phyloP scores from a whole-genome alignment of 768 basidiomycete species.

The Bullera alba region DNA sequence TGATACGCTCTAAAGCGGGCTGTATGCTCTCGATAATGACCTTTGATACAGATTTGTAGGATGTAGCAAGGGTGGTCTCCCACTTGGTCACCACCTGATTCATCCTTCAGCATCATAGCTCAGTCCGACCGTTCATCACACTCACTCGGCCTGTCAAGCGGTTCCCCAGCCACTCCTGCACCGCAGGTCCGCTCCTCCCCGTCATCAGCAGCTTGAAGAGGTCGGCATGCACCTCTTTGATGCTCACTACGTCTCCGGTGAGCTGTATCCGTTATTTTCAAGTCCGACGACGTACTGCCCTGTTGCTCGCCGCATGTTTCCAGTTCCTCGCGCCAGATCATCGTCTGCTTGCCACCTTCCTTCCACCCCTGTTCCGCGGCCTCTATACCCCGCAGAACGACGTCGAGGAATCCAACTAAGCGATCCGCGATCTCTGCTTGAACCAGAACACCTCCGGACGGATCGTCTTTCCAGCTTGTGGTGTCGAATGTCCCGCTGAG shows the following conservation, averaged over 20 bases:
- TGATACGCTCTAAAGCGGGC: slow-evolving; percentile 23
- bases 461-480: not conserved
- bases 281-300: slow-evolving; percentile 24
- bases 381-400: slow-evolving; percentile 24
- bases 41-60: slow-evolving; percentile 17
- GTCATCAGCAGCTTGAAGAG: slow-evolving; percentile 33
- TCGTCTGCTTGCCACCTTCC: slow-evolving; percentile 33
- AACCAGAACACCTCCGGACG: not conserved
- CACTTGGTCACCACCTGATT: slow-evolving; percentile 33
- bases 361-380: slow-evolving; percentile 15
- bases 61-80: slow-evolving; percentile 19
- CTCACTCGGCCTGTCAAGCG: slow-evolving; percentile 29
- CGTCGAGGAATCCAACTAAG: slow-evolving; percentile 14
- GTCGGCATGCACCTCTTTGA: slow-evolving; percentile 28
- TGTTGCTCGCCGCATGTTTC: slow-evolving; percentile 34
- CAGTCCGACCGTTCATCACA: not conserved
- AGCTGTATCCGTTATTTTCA: not conserved
- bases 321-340: slow-evolving; percentile 37
- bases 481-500: slow-evolving; percentile 26
- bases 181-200: slow-evolving; percentile 22
- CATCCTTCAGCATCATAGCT: not conserved
- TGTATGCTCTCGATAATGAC: slow-evolving; percentile 24
- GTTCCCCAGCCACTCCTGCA: slow-evolving; percentile 37
- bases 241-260: slow-evolving; percentile 13
- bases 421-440: slow-evolving; percentile 17